These are phyloP conservation scores for Fusarium sp. DNA, from an alignment of 2,329 filamentous ascomycete species.

Conservation along the genomic window DNA sequence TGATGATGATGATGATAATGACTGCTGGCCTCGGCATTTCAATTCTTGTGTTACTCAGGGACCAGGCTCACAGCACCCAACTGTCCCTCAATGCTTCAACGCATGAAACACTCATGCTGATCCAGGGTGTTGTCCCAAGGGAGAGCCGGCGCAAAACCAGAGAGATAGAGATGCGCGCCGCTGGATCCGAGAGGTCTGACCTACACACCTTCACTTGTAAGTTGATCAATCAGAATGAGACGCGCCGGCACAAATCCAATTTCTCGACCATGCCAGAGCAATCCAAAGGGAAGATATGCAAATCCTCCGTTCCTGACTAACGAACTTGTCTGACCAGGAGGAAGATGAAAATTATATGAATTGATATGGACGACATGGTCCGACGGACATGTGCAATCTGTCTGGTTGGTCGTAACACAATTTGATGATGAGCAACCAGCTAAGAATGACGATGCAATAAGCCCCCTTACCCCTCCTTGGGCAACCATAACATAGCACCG, in stretches of 20 bases:
- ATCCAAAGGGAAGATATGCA: conserved; percentile 9
- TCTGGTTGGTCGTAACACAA: conserved; percentile 6
- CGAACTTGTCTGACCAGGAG: conserved; percentile 20
- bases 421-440: conserved; percentile 41
- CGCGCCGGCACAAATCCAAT: conserved; percentile 32
- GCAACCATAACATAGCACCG: conserved; percentile 2
- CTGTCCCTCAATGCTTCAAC: conserved; percentile 3
- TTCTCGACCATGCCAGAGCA: conserved; percentile 31
- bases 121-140: conserved; percentile 18
- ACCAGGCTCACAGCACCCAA: background rate
- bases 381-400: conserved; percentile 10
- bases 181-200: conserved; percentile 28
- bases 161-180: conserved; percentile 32
- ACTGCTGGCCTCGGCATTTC: conserved; percentile 18
- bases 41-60: conserved; percentile 10
- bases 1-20: conserved; percentile 10
- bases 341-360: conserved; percentile 16
- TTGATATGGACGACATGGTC: conserved; percentile 4
- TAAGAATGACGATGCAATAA: conserved; percentile 42
- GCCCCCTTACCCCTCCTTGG: conserved; percentile 23
- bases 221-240: conserved; percentile 28
- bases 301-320: conserved; percentile 36
- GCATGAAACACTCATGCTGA: conserved; percentile 15
- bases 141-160: conserved; percentile 11
- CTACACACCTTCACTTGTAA: conserved; percentile 23